These are phyloP conservation scores for Podospora didyma DNA, from an alignment of 495 filamentous ascomycete species.

Conservation along the genomic window DNA sequence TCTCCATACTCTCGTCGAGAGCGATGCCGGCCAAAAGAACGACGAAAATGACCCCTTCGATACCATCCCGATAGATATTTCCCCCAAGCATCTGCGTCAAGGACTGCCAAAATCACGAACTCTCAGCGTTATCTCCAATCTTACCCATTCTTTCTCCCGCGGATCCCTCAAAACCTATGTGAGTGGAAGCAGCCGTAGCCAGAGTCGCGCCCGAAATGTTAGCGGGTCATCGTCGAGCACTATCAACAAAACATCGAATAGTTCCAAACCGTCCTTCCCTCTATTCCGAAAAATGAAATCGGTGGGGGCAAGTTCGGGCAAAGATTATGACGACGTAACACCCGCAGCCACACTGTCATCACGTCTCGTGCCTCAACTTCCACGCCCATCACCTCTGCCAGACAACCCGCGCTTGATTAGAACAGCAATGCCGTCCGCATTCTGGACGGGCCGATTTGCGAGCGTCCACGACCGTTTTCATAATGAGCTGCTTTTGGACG, in stretches of 20 bases:
- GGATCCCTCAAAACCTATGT: constrained; percentile 13
- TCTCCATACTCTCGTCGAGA: not conserved
- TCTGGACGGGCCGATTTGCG: constrained; percentile 56
- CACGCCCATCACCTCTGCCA: not conserved
- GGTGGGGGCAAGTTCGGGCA: not conserved
- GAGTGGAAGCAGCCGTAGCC: constrained; percentile 3
- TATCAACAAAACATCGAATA: not conserved
- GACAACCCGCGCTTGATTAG: constrained; percentile 19
- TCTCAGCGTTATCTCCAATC: constrained; percentile 32
- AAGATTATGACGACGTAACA: not conserved
- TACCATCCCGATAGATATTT: constrained; percentile 11
- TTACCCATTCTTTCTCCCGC: constrained; percentile 36
- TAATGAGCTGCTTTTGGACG: constrained; percentile 35
- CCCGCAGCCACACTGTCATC: too few species aligned
- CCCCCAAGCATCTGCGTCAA: not conserved
- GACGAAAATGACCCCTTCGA: not conserved
- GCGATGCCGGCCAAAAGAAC: not conserved
- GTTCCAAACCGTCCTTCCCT: not conserved
- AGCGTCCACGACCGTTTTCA: constrained; percentile 51
- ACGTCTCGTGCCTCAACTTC: too few species aligned
- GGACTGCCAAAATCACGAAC: constrained; percentile 35
- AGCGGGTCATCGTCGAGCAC: constrained; percentile 8
- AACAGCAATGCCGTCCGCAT: constrained; percentile 31
- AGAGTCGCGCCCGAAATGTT: constrained; percentile 17
- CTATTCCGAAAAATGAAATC: not conserved